phyloP scores from a whole-genome alignment of 176 grass and related monocot genomes.

The Paspalum vaginatum region DNA sequence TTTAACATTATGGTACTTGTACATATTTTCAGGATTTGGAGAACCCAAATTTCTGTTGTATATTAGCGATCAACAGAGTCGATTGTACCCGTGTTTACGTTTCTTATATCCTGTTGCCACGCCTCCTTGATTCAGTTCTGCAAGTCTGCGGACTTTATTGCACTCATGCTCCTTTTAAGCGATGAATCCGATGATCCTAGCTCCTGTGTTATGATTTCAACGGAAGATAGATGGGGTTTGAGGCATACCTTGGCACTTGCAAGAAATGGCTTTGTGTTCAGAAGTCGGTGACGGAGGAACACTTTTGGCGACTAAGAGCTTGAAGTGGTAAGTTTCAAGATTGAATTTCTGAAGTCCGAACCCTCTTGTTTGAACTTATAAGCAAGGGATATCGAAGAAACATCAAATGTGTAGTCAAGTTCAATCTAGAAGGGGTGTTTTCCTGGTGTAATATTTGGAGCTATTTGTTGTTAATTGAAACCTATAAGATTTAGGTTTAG shows the following conservation, averaged over 20 bases:
- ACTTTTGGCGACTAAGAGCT: not conserved
- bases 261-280: not conserved
- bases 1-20: slow-evolving; percentile 48
- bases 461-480: not conserved
- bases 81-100: slow-evolving; percentile 35
- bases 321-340: not conserved
- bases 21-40: slow-evolving; percentile 50
- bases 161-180: not conserved
- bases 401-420: not conserved
- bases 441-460: not conserved
- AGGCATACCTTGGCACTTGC: not conserved
- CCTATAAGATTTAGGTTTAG: not conserved
- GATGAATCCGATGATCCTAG: not conserved
- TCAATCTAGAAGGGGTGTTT: not conserved
- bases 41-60: slow-evolving; percentile 42
- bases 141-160: not conserved
- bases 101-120: slow-evolving; percentile 22
- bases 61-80: slow-evolving; percentile 42
- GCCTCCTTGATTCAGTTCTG: slow-evolving; percentile 8
- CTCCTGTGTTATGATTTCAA: not conserved
- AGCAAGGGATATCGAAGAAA: not conserved
- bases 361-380: not conserved
- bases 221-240: not conserved
- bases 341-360: not conserved
- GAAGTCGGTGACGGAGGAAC: not conserved